Evolutionary conservation across 1,139 yeast genomes (phyloP).

Genomic region (Scheffersomyces lignicola): DNA sequence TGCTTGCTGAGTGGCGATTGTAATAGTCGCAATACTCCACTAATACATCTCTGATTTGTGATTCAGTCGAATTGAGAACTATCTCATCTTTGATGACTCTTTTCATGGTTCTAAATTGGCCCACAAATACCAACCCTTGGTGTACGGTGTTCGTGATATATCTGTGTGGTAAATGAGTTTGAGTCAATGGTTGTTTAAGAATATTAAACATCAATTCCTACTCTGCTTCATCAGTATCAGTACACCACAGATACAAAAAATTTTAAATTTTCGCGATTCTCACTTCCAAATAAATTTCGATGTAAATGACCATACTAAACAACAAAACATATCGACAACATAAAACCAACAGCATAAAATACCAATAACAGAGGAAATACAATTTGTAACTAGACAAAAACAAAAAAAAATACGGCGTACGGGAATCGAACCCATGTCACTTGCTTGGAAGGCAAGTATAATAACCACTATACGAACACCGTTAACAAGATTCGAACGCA

Average conservation of each 20-base stretch:
- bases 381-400: slow-evolving; percentile 1
- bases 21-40: slow-evolving; percentile 42
- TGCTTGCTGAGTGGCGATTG: slow-evolving; percentile 21
- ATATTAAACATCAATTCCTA: background rate
- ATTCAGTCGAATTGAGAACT: slow-evolving; percentile 47
- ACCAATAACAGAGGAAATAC: too few species aligned
- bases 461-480: slow-evolving; percentile 56
- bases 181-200: background rate
- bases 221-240: too few species aligned
- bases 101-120: slow-evolving; percentile 15
- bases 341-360: too few species aligned
- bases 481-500: too few species aligned
- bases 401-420: slow-evolving; percentile 59
- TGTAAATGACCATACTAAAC: too few species aligned
- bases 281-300: too few species aligned
- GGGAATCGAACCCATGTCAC: slow-evolving; percentile 84
- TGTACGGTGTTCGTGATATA: too few species aligned
- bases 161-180: too few species aligned
- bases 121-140: too few species aligned
- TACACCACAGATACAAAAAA: too few species aligned
- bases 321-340: too few species aligned
- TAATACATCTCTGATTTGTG: slow-evolving; percentile 45
- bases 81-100: slow-evolving; percentile 24
- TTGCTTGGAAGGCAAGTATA: slow-evolving; percentile 76
- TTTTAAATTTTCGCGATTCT: too few species aligned